phyloP scores from a whole-genome alignment of 257 asterid species.

The Capsicum rhomboideum region DNA sequence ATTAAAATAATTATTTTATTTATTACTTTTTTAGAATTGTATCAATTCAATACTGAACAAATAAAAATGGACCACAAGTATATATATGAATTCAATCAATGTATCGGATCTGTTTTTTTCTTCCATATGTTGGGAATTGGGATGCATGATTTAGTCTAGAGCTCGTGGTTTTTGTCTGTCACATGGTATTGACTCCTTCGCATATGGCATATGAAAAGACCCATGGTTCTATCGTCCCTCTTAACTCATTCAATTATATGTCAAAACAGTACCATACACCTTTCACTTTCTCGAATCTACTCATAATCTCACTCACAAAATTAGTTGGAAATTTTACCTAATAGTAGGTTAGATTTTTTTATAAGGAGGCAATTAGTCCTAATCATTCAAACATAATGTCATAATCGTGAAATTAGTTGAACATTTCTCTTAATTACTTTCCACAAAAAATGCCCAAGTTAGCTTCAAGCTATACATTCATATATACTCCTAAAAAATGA shows the following conservation, averaged over 20 bases:
- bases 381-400: neutral
- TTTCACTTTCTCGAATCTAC: neutral
- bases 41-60: no score
- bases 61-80: no score
- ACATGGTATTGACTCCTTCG: neutral
- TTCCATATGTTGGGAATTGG: no score
- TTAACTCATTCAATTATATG: neutral
- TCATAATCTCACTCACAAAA: neutral
- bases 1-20: no score
- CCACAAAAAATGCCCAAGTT: neutral
- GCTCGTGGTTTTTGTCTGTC: neutral
- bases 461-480: neutral
- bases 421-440: neutral
- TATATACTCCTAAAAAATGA: neutral
- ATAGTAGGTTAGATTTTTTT: neutral
- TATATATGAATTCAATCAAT: no score
- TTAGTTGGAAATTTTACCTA: neutral
- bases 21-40: no score
- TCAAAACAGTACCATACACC: neutral
- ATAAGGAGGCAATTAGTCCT: neutral
- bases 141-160: no score
- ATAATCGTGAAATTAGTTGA: neutral
- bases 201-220: neutral
- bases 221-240: neutral
- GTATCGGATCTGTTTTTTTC: no score